Conservation (phyloP, 2,329 filamentous ascomycete species). For the Penicillium thymicola region DNA sequence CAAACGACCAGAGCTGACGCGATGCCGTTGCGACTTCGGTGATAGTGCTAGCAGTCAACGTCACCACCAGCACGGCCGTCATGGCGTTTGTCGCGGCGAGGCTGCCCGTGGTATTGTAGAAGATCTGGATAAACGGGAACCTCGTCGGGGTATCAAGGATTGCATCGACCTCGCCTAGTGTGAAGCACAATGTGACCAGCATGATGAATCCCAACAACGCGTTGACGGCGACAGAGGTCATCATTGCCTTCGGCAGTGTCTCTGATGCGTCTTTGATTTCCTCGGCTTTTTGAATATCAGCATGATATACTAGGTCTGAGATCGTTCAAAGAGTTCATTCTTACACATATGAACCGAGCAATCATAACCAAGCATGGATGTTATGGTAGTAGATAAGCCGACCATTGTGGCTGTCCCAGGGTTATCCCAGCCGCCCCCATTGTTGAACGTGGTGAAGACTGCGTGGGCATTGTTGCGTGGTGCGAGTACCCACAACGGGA, state of each 20-base stretch:
- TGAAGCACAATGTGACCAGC: slow-evolving; percentile 56
- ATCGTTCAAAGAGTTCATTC: slow-evolving; percentile 6
- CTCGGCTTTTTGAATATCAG: slow-evolving; percentile 31
- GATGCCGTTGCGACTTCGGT: slow-evolving; percentile 58
- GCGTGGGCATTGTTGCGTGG: slow-evolving; percentile 36
- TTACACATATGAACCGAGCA: slow-evolving; percentile 48
- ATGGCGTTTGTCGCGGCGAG: slow-evolving; percentile 51
- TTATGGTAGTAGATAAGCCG: slow-evolving; percentile 41
- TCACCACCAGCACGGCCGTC: slow-evolving; percentile 49
- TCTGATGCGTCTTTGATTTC: slow-evolving; percentile 48
- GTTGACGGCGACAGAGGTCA: slow-evolving; percentile 51
- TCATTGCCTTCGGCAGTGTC: slow-evolving; percentile 52
- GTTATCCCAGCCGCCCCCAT: slow-evolving; percentile 42
- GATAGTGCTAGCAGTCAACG: slow-evolving; percentile 50
- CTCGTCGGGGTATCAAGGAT: slow-evolving; percentile 47
- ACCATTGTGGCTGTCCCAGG: slow-evolving; percentile 40
- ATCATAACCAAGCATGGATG: slow-evolving; percentile 43
- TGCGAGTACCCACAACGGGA: slow-evolving; percentile 43
- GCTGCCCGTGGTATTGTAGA: slow-evolving; percentile 51
- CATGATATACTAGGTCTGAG: not conserved
- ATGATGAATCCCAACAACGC: slow-evolving; percentile 55
- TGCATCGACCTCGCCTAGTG: slow-evolving; percentile 48
- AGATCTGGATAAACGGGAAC: slow-evolving; percentile 60
- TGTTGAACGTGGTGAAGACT: slow-evolving; percentile 43
- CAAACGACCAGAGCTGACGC: slow-evolving; percentile 56